phyloP scores from a whole-genome alignment of 2,329 filamentous ascomycete species.

The Leptographium flavum region DNA sequence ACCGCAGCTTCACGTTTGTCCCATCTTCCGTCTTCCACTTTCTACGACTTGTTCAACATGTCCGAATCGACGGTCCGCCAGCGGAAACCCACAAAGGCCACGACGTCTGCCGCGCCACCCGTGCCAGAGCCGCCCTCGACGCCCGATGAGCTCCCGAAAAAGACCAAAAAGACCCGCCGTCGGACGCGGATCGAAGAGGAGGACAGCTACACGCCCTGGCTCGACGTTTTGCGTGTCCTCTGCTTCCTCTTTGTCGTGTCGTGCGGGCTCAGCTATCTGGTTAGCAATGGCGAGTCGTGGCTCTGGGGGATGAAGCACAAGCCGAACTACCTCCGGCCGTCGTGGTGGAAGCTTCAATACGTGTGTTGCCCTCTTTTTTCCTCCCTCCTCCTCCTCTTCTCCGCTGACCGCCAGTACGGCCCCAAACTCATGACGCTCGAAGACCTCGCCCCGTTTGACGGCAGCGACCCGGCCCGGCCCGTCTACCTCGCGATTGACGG shows the following conservation, averaged over 20 bases:
- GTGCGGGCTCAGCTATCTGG: slow-evolving; percentile 59
- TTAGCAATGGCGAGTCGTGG: slow-evolving; percentile 55
- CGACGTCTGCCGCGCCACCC: not conserved
- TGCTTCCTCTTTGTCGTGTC: slow-evolving; percentile 52
- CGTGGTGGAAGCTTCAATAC: slow-evolving; percentile 44
- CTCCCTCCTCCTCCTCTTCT: not conserved
- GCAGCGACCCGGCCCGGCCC: slow-evolving; percentile 57
- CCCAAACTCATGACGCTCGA: slow-evolving; percentile 60
- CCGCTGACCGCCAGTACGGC: slow-evolving; percentile 21
- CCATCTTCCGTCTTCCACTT: not conserved
- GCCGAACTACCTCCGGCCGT: slow-evolving; percentile 44
- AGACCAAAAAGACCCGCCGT: slow-evolving; percentile 10
- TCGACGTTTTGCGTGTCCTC: slow-evolving; percentile 58
- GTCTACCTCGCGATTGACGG: slow-evolving; percentile 86
- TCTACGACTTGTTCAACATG: not conserved
- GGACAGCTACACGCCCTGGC: slow-evolving; percentile 37
- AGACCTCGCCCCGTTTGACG: slow-evolving; percentile 64
- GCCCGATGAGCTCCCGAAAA: slow-evolving; percentile 12
- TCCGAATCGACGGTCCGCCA: slow-evolving; percentile 1
- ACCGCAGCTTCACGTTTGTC: not conserved
- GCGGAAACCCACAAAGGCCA: not conserved
- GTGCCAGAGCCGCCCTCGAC: not conserved
- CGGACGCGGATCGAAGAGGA: slow-evolving; percentile 39
- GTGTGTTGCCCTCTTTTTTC: slow-evolving; percentile 27
- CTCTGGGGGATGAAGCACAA: slow-evolving; percentile 51